A percentile compares a stretch with the other conserved stretches of the same genome.
Evolutionary conservation across 768 basidiomycete genomes (phyloP).

Genomic region (Leccinum aurantiacum): DNA sequence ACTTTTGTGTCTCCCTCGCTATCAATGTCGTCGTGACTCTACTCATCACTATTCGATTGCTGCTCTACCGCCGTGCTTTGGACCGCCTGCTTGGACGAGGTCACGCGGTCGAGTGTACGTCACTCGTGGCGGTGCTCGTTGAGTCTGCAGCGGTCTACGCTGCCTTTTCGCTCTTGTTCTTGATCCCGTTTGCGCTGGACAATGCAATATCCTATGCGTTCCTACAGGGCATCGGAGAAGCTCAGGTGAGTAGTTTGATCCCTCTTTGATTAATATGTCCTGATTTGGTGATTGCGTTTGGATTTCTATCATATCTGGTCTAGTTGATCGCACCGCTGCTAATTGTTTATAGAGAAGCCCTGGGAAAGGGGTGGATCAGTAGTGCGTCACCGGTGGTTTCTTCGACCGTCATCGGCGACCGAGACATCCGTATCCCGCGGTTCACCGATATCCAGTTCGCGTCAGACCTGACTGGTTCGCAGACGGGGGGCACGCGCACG

Average conservation of each 20-base stretch:
- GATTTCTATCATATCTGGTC: background rate
- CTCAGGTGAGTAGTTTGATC: conserved; percentile 26
- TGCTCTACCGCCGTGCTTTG: conserved; percentile 26
- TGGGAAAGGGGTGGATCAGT: conserved; percentile 38
- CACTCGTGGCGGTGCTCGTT: conserved; percentile 25
- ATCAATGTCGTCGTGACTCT: conserved; percentile 27
- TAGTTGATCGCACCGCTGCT: conserved; percentile 40
- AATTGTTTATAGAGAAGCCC: conserved; percentile 40
- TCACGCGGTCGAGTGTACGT: conserved; percentile 27
- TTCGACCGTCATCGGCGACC: background rate
- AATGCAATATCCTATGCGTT: conserved; percentile 33
- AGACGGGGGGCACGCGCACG: background rate
- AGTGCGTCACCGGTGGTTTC: conserved; percentile 7
- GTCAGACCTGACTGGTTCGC: conserved; percentile 12
- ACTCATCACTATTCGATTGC: conserved; percentile 28
- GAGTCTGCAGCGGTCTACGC: conserved; percentile 33
- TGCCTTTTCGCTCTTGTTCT: conserved; percentile 26
- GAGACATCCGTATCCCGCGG: conserved; percentile 13
- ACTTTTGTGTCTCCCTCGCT: conserved; percentile 26
- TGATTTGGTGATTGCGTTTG: background rate
- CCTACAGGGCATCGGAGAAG: conserved; percentile 36
- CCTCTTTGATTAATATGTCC: too few relatives aligned
- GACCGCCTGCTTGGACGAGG: conserved; percentile 21
- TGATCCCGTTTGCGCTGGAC: conserved; percentile 27
- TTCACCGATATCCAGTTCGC: conserved; percentile 28